Base-by-base conservation (phyloP, 2,329 filamentous ascomycete species). In the Aureobasidium musti region DNA sequence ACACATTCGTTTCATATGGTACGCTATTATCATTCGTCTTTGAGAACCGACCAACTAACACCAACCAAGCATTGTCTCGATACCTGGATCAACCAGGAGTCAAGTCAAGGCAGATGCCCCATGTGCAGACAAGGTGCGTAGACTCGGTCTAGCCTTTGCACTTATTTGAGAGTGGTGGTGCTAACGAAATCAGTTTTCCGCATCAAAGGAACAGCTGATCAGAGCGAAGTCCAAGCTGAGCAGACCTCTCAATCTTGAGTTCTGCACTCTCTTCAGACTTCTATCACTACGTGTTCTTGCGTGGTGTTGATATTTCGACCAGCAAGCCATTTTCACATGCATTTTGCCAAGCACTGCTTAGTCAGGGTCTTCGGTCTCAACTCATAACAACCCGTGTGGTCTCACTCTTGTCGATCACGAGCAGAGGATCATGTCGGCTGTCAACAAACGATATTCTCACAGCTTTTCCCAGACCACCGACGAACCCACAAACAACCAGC, bases 1-100 rank as follows among this genome's bases (percentile, higher is more conserved):
- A 94, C 92, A 5, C 95, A 99, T 78, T 97, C 92, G 70, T 99
- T 99, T 76, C 95, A 99, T 79, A 96, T 97, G 91, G 92, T 96
- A 78, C 43, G 76, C 7, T 14, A 7, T 11, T 11, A 6, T n/a
- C 45, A 6, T 19, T n/a, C 69, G 71, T 2, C 14, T 4, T 23
- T 26, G 4, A 23, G 2, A 5, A 14, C 14, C 5, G 2, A 21
- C 41, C 30, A 43, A 45, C 37, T 68, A 23, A 68, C 64, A 19
- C 21, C 54, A 21, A 37, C 65, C 14, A 68, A 96, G 92, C 95
- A 99, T 79, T 99, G 95, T 79, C 95, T 99, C 72, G 84, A 90
- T 73, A 91, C 92, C 74, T 99, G 95, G 95, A 92, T 99, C 72
- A 91, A 95, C 74, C 93, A 97, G 77, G 95, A 98, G 70, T 89